phyloP scores from a whole-genome alignment of 768 basidiomycete species.

The Lactarius akahatsu region DNA sequence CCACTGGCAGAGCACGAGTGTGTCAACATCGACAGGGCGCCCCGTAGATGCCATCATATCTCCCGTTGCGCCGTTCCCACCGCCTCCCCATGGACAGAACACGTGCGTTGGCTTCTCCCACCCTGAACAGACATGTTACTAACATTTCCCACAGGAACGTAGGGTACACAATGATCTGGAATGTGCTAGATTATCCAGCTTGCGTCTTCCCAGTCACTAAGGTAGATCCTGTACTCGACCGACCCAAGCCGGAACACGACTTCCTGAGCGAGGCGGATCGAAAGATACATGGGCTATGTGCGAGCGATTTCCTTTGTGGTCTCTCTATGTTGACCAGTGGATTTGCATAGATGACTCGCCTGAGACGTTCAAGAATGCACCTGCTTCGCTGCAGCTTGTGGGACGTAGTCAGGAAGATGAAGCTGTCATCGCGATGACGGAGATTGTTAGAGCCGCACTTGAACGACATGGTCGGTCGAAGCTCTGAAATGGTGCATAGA shows the following conservation, averaged over 20 bases:
- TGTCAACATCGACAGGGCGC: conserved; percentile 46
- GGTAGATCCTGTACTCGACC: conserved; percentile 46
- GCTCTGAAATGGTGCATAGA: not conserved
- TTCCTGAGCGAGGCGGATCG: conserved; percentile 47
- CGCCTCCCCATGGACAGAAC: conserved; percentile 47
- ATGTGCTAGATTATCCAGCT: conserved; percentile 47
- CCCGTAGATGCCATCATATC: conserved; percentile 55
- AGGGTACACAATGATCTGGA: conserved; percentile 49
- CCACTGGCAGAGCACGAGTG: conserved; percentile 48
- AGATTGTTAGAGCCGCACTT: conserved; percentile 43
- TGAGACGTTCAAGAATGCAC: conserved; percentile 45
- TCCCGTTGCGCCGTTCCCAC: conserved; percentile 44
- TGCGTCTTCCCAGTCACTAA: conserved; percentile 49
- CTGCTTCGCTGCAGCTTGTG: conserved; percentile 49
- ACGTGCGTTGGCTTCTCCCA: conserved; percentile 35
- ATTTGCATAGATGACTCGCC: conserved; percentile 24
- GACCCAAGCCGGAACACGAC: conserved; percentile 36
- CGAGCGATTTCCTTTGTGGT: conserved; percentile 28
- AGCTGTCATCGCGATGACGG: conserved; percentile 50
- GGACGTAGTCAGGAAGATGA: conserved; percentile 52
- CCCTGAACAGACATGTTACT: conserved; percentile 1
- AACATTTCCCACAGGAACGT: conserved; percentile 35
- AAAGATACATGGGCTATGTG: conserved; percentile 46
- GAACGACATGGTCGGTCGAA: conserved; percentile 11
- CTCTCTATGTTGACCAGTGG: not conserved